Evolutionary conservation across 2,329 filamentous ascomycete species (phyloP), one percentile per base, ranked within the genome.

Genomic region (Metarhizium anisopliae): DNA sequence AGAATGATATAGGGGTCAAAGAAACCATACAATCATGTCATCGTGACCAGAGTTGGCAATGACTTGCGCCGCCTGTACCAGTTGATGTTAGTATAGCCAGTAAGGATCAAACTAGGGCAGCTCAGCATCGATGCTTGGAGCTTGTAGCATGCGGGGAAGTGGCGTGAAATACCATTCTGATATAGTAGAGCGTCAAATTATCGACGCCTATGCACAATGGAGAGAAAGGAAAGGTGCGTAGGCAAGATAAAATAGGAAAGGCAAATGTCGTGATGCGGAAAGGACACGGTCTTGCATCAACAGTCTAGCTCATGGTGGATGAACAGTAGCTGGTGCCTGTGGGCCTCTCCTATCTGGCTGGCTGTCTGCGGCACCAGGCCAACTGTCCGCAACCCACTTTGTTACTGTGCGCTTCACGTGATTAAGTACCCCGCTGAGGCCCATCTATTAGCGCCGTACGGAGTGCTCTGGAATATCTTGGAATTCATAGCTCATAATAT

Each of bases 11-110:
- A 6, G 10, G 14, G 5, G 2, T 7, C 2, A 20, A 20, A 42
- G 53, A 38, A 63, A 84, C 25, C 89, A 68, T 91, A 97, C 93
- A 82, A 99, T 96, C 93, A 97, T 97, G 72, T 96, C 93, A 87
- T 97, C 93, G 78, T 99, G 94, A 69, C 73, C 72, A 53, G 74
- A 72, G 65, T 74, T 76, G 56, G 72, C 67, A 61, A 76, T 74
- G 58, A 74, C 71, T 66, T 76, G 74, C 60, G 73, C 65, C 61
- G 74, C 68, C 72, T 75, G 59, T 52, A 54, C 50, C 56, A 55
- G 29, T 14, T 14, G 3, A 51, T 56, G 63, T 73, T 66, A 72
- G 56, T 35, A 45, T 10, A 16, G 8, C 47, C 1, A 38, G 16
- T 25, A 14, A 14, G 13, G 16, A 18, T 32, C 42, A 45, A 8